Evolutionary conservation across 2,329 filamentous ascomycete genomes (phyloP), one percentile per base, ranked within the genome.

Genomic region (Piedraia hortae): DNA sequence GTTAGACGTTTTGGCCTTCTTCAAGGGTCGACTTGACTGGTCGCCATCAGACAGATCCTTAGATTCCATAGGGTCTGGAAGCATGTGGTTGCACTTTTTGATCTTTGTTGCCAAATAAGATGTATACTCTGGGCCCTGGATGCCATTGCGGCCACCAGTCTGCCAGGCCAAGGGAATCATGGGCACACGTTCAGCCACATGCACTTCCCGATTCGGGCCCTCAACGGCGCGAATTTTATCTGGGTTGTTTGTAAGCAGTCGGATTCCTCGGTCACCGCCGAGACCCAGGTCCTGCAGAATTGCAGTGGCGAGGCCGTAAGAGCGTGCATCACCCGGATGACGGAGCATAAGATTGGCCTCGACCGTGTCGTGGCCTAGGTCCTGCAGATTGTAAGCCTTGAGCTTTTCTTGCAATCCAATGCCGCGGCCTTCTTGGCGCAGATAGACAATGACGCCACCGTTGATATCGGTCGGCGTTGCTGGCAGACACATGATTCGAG

Each of bases 81-180:
- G 43, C 50, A 56, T 51, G 28, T 56, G 52, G 36, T 55, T 55
- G 30, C 55, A 55, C 37, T 56, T 56, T 27, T 56, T 52, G 31
- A 56, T 56, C 50, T 97, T 97, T 3, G 85, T 91, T 44, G 71
- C 74, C 30, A 97, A 51, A 51, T 97, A 97, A 4, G 74, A 78
- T 36, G 90, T 77, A 20, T 93, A 73, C 48, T 97, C 85, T 24
- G 67, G 60, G 37, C 82, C 82, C 28, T 64, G 62, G 29, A 93
- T 75, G 0, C 85, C 85, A 18, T 68, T 68, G 34, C 66, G 62
- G 4, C 63, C 62, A 1, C 73, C 75, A 5, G 57, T 61, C 40
- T 73, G 73, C 85, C 85, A 97, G 6, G 77, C 80, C 28, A 93
- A 43, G 3, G 85, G 85, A 26, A 97, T 68, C 85, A 97, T 97